Evolutionary conservation across 2,329 filamentous ascomycete species (phyloP), one percentile per base, ranked within the genome.

Genomic region (Pezicula rhizophila): DNA sequence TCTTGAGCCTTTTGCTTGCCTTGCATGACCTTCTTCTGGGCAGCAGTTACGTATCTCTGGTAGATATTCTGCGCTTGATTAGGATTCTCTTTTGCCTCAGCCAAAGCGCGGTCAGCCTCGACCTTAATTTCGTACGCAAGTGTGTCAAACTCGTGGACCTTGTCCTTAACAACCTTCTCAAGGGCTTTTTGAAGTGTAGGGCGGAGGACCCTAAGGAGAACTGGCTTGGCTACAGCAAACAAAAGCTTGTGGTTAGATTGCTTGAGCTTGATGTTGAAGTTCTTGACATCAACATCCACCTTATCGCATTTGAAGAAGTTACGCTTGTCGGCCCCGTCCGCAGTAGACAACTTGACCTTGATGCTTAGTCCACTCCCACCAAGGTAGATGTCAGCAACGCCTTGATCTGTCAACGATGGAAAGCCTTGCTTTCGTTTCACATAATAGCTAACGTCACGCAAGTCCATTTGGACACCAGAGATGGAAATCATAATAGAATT

Each of bases 251-350:
- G 91, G 68, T 85, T 95, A 46, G 91, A 96, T 75, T 96, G 82
- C 77, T 91, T 90, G 57, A 99, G 69, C 74, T 95, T 96, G 72
- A 99, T 84, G 59, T 86, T 80, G 50, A 96, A 77, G 63, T 91
- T 68, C 70, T 88, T 87, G 58, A 96, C 80, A 60, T 89, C 83
- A 17, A 95, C 88, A 37, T 87, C 77, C 3, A 96, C 86, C 68
- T 87, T 91, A 64, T 95, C 89, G 52, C 97, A 79, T 79, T 96
- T 96, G 80, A 97, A 92, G 71, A 95, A 93, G 67, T 93, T 83
- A 60, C 87, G 81, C 25, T 76, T 73, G 61, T 96, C 90, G 17
- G 74, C 76, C 64, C 84, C 80, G 46, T 92, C 83, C 2, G 89
- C 84, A 42, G 84, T 91, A 49, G 91, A 88, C 59, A 96, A 78